Base-by-base conservation (phyloP, 768 basidiomycete species). In the Saitozyma podzolica region DNA sequence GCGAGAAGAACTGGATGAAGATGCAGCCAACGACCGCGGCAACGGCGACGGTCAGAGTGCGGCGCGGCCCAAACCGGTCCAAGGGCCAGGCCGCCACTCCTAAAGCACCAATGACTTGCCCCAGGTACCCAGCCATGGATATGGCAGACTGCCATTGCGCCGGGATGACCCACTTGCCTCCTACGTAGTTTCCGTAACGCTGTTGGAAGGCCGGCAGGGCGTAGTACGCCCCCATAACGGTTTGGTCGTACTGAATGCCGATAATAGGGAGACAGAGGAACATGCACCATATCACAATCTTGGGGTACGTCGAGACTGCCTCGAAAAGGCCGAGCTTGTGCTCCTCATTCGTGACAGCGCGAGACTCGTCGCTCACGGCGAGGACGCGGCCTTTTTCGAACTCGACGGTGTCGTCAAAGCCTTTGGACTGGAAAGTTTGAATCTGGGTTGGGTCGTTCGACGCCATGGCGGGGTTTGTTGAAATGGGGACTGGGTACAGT, bases 1-100 rank as follows among this genome's bases (percentile, higher is more conserved):
- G 39, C 20, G 69, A 64, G 45, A 68, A 68, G 56, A 71, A 68
- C 7, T 41, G 61, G 54, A 70, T 56, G 58, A 68, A 68, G 58
- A 70, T 62, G 20, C 61, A 50, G 17, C 29, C 29, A 29, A 29
- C 2, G 29, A 29, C 29, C 29, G 29, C 29, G 29, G 14, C 47
- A 6, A 14, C 47, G 47, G 14, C 47, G 47, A 14, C 47, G 47
- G 14, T 48, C 3, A 48, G 47, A 48, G 47, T 48, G 3, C 47
- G 14, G 19, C 47, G 47, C 2, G 47, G 47, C 14, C 47, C 47
- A 48, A 48, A 48, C 14, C 47, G 47, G 19, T 48, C 47, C 17
- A 48, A 48, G 19, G 47, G 47, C 14, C 17, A 48, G 19, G 19
- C 47, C 14, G 47, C 47, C 14, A 48, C 47, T 14, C 47, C 47